phyloP scores from a whole-genome alignment of 1,139 yeast genomes.

The Yamadazyma blattariae region DNA sequence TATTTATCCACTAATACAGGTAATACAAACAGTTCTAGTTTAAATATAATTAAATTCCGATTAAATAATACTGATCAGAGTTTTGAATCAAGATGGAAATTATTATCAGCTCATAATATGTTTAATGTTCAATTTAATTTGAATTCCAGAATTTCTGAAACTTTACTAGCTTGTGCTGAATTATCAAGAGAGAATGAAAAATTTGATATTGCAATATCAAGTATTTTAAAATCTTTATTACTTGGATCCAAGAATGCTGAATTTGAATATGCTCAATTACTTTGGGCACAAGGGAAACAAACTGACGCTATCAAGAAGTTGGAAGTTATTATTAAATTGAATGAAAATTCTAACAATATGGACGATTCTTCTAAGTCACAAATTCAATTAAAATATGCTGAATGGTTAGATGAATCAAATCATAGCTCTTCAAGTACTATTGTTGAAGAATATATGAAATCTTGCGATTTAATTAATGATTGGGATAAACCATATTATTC shows the following conservation, averaged over 20 bases:
- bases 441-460: constrained; percentile 62
- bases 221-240: constrained; percentile 67
- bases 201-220: constrained; percentile 70
- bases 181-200: constrained; percentile 69
- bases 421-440: constrained; percentile 79
- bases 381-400: constrained; percentile 73
- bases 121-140: constrained; percentile 32
- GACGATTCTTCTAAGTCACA: constrained; percentile 32
- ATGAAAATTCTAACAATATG: background rate
- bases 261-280: constrained; percentile 75
- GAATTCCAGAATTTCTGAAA: constrained; percentile 25
- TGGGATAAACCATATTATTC: constrained; percentile 85
- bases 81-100: constrained; percentile 59
- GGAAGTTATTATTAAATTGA: constrained; percentile 30
- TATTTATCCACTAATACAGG: constrained; percentile 1
- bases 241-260: constrained; percentile 51
- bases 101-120: constrained; percentile 58
- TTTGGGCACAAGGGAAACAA: constrained; percentile 91
- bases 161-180: constrained; percentile 60
- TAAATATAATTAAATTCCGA: constrained; percentile 31
- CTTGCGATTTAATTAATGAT: constrained; percentile 52
- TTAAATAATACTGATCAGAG: constrained; percentile 55
- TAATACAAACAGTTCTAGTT: background rate
- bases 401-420: constrained; percentile 87
- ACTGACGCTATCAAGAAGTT: constrained; percentile 78